Conservation (phyloP, 2,329 filamentous ascomycete species). For the Aspergillus calidoustus region DNA sequence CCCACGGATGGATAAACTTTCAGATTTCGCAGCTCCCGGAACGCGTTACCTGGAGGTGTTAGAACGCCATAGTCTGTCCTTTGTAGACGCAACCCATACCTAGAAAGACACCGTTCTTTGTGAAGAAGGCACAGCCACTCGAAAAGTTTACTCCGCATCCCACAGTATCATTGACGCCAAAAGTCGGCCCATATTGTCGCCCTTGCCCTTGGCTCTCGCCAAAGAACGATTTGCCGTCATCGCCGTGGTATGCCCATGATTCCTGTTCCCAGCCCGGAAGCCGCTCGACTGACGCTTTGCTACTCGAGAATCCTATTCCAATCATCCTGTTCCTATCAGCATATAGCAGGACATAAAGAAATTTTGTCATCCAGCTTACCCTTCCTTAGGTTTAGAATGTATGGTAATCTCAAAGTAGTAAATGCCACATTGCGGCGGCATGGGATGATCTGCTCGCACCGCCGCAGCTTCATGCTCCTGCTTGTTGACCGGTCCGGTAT, state of each 20-base stretch:
- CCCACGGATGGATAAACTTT: constrained; percentile 62
- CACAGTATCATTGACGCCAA: constrained; percentile 62
- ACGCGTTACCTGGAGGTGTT: constrained; percentile 58
- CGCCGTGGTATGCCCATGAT: constrained; percentile 70
- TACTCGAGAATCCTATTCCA: constrained; percentile 65
- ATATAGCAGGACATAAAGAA: neutral
- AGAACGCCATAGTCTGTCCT: neutral
- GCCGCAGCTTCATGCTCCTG: constrained; percentile 77
- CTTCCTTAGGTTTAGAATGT: constrained; percentile 68
- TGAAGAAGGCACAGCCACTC: constrained; percentile 66
- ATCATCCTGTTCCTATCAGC: constrained; percentile 37
- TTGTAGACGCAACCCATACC: constrained; percentile 45
- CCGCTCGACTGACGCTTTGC: constrained; percentile 62
- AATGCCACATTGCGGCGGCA: constrained; percentile 87
- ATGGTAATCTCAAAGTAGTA: constrained; percentile 88
- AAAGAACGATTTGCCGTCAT: constrained; percentile 67
- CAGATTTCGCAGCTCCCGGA: constrained; percentile 49
- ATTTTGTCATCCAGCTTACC: constrained; percentile 50
- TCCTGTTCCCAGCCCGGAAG: constrained; percentile 69
- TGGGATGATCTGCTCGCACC: constrained; percentile 80
- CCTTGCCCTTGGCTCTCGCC: constrained; percentile 59
- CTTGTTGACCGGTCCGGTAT: constrained; percentile 60
- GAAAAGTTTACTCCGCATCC: constrained; percentile 70
- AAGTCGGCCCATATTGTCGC: constrained; percentile 64
- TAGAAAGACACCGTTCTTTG: constrained; percentile 64